phyloP scores from a whole-genome alignment of 2,329 filamentous ascomycete genomes.

The Paraphaeosphaeria sporulosa region DNA sequence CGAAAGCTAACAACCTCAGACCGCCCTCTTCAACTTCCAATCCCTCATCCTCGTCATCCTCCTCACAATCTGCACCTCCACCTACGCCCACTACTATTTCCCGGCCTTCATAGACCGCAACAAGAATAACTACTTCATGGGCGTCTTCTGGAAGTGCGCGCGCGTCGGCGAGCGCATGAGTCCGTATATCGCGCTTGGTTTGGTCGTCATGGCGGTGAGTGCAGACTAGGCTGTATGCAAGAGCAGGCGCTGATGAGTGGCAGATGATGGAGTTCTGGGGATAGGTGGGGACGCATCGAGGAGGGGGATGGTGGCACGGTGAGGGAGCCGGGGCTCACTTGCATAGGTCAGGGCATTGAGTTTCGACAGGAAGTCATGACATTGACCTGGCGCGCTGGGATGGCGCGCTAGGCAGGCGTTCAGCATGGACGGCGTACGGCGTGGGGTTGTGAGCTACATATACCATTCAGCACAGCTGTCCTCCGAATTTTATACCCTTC shows the following conservation, averaged over 20 bases:
- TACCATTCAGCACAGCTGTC: no score
- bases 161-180: constrained; percentile 91
- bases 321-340: no score
- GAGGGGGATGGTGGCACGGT: no score
- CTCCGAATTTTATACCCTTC: no score
- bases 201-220: constrained; percentile 86
- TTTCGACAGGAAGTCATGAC: no score
- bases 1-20: constrained; percentile 60
- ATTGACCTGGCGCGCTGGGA: no score
- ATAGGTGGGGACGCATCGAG: background rate
- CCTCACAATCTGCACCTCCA: constrained; percentile 93
- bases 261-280: constrained; percentile 42
- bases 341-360: no score
- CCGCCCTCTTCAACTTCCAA: constrained; percentile 98
- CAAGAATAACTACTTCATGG: constrained; percentile 81
- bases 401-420: background rate
- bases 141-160: constrained; percentile 95
- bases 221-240: background rate
- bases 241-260: constrained; percentile 12
- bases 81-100: constrained; percentile 90
- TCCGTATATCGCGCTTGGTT: constrained; percentile 94
- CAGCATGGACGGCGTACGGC: constrained; percentile 22
- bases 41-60: constrained; percentile 93
- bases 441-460: background rate
- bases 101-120: constrained; percentile 82